Conservation (phyloP, 2,329 filamentous ascomycete species). For the Fusarium camptoceras region DNA sequence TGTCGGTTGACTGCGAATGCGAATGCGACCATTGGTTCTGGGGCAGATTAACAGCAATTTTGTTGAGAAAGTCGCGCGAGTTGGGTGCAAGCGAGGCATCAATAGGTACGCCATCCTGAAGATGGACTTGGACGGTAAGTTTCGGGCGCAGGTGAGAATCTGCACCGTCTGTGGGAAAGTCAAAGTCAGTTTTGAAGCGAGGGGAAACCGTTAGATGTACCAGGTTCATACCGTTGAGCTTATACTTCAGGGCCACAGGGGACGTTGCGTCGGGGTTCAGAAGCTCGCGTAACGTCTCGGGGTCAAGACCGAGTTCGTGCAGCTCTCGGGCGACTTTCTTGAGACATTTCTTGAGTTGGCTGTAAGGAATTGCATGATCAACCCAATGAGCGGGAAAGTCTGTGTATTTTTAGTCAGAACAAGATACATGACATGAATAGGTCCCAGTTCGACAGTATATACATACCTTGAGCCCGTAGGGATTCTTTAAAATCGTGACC, state of each 20-base stretch:
- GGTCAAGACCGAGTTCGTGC: conserved; percentile 75
- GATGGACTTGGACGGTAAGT: conserved; percentile 75
- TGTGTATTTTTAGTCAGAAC: conserved; percentile 36
- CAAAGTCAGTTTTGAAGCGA: conserved; percentile 15
- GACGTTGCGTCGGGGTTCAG: conserved; percentile 64
- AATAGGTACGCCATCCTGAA: conserved; percentile 73
- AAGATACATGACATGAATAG: background rate
- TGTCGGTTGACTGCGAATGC: conserved; percentile 9
- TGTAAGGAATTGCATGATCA: conserved; percentile 82
- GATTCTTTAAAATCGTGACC: conserved; percentile 80
- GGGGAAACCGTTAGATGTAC: conserved; percentile 23
- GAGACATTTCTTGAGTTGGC: conserved; percentile 88
- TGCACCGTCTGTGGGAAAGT: conserved; percentile 48
- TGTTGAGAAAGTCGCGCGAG: conserved; percentile 72
- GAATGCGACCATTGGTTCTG: conserved; percentile 16
- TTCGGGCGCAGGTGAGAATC: conserved; percentile 71
- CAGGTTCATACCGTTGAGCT: conserved; percentile 60
- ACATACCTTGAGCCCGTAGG: conserved; percentile 69
- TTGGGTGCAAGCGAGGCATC: conserved; percentile 75
- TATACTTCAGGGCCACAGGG: conserved; percentile 64
- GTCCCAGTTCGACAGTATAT: background rate
- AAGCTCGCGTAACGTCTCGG: conserved; percentile 74
- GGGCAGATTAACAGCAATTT: conserved; percentile 63
- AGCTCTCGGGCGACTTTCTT: conserved; percentile 83
- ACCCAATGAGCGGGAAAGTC: conserved; percentile 80